phyloP scores from a whole-genome alignment of 352 stramenopile genomes.

The Pythium chondricola region DNA sequence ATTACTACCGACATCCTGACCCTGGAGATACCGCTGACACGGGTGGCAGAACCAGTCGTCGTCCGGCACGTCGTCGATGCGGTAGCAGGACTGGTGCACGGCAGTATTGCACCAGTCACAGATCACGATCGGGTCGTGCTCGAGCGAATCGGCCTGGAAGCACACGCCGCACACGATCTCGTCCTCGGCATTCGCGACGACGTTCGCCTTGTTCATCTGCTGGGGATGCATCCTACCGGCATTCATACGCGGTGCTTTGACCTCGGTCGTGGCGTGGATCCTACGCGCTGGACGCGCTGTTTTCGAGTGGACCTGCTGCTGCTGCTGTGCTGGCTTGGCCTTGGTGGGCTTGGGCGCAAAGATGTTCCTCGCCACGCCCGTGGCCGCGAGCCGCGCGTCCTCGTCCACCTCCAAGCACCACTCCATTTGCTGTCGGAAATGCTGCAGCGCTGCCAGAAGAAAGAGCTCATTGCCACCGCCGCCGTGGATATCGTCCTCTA shows the following conservation, averaged over 20 bases:
- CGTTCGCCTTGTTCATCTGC: background rate
- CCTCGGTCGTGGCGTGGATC: background rate
- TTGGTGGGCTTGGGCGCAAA: constrained; percentile 14
- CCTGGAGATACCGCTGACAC: constrained; percentile 47
- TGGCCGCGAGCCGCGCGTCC: constrained; percentile 19
- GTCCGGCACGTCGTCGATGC: constrained; percentile 53
- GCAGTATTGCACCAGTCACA: constrained; percentile 66
- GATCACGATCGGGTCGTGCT: constrained; percentile 73
- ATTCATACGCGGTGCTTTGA: background rate
- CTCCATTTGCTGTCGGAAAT: constrained; percentile 65
- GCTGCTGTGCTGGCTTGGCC: background rate
- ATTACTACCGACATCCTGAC: constrained; percentile 32
- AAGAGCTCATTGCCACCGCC: constrained; percentile 35
- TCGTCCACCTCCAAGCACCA: constrained; percentile 46
- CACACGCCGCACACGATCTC: constrained; percentile 63
- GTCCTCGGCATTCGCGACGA: constrained; percentile 22
- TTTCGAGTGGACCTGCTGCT: background rate
- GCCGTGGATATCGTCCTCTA: constrained; percentile 38
- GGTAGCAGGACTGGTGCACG: constrained; percentile 81
- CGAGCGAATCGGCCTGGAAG: constrained; percentile 51
- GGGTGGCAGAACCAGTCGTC: constrained; percentile 73
- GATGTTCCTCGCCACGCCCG: constrained; percentile 19
- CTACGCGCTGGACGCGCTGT: constrained; percentile 1
- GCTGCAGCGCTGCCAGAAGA: constrained; percentile 45
- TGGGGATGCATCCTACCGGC: background rate